Evolutionary conservation across 2,329 filamentous ascomycete species (phyloP).

Genomic region (Shiraia sp.): DNA sequence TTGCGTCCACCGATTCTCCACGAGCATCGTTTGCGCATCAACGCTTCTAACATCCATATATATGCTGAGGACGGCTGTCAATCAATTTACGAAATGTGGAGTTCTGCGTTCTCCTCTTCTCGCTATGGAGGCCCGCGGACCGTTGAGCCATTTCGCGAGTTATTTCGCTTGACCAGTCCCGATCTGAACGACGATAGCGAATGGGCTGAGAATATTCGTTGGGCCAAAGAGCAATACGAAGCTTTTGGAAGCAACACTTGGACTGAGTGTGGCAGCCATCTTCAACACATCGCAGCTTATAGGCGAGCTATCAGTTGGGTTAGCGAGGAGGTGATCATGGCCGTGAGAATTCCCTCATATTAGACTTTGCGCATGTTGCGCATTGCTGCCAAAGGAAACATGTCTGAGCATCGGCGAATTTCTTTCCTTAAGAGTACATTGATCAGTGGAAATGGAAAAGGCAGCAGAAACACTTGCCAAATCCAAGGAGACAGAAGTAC

Average conservation of each 20-base stretch:
- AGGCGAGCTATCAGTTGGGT: slow-evolving; percentile 25
- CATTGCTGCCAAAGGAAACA: no score
- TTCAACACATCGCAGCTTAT: slow-evolving; percentile 26
- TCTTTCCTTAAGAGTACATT: no score
- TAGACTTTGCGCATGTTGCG: no score
- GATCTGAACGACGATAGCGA: slow-evolving; percentile 19
- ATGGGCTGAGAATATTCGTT: slow-evolving; percentile 41
- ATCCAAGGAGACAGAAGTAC: no score
- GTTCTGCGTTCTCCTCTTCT: slow-evolving; percentile 14
- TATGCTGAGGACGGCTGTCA: slow-evolving; percentile 16
- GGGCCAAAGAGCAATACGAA: slow-evolving; percentile 34
- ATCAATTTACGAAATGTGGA: slow-evolving; percentile 13
- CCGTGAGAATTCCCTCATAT: no score
- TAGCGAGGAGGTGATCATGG: slow-evolving; percentile 22
- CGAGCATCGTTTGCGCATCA: slow-evolving; percentile 21
- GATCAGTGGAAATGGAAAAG: no score
- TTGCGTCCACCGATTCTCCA: slow-evolving; percentile 20
- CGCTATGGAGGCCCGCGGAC: slow-evolving; percentile 25
- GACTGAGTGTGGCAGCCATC: slow-evolving; percentile 31
- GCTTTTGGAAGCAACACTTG: slow-evolving; percentile 25
- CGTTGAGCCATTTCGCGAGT: slow-evolving; percentile 26
- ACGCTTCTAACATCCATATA: slow-evolving; percentile 15
- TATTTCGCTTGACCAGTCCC: slow-evolving; percentile 28
- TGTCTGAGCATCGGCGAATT: no score
- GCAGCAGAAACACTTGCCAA: no score